Base-by-base conservation (phyloP, 1,284 basidiomycete genomes). In the Xerocomus amazonicus region DNA sequence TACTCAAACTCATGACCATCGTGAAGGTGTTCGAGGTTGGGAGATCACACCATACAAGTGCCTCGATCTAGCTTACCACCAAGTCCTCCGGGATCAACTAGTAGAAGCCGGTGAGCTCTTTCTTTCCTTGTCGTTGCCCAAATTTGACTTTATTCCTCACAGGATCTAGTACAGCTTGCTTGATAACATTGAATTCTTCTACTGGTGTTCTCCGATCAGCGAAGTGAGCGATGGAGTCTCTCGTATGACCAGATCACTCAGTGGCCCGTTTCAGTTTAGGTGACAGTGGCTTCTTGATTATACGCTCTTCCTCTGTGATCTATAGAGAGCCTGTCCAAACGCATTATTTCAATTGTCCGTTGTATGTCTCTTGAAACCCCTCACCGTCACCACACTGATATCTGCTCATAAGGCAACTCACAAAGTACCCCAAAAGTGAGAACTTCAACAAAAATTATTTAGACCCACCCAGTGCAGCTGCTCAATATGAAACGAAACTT, bases 151-250 rank as follows among this genome's bases (percentile, higher is more conserved):
- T 39, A 43, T 47, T 26, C 36, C 9, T 45, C 23, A 10, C 56
- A 91, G 91, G 92, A 44, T 91, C 90, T 14, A 92, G 91, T 60
- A 95, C 92, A 0, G 91, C 90, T 13, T 92, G 89, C 61, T 68
- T 95, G 29, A 65, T 92, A 27, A 88, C 81, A 36, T 67, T 95
- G 35, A 91, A 94, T 61, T 77, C 87, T 1, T 77, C 81, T 12
- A 85, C 83, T 1, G 92, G 92, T 17, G 56, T 83, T 37, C 72
- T 94, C 44, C 81, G 84, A 34, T 83, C 89, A 17, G 90, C 90
- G 50, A 95, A 93, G 86, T 89, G 64, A 56, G 82, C 50, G 32
- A 40, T 10, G 9, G 10, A 31, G n/a, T 42, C n/a, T n/a, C 6
- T 12, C 41, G 5, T 19, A 23, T n/a, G 16, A 40, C 35, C 38